phyloP scores from a whole-genome alignment of 768 basidiomycete genomes.

The Daedalea quercina region DNA sequence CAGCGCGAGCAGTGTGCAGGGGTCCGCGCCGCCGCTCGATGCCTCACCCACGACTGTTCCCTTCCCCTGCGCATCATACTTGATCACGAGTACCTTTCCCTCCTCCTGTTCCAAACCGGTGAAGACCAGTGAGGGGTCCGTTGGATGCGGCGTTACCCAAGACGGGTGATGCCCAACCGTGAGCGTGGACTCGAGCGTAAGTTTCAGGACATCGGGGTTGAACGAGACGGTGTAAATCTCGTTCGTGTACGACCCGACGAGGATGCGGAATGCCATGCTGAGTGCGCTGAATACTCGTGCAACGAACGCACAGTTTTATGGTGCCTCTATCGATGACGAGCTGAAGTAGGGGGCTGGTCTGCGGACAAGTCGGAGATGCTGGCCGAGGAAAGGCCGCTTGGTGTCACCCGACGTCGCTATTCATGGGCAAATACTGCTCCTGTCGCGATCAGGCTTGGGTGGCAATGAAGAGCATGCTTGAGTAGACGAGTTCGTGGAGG shows the following conservation, averaged over 20 bases:
- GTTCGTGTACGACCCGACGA: conserved; percentile 61
- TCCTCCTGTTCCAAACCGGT: conserved; percentile 60
- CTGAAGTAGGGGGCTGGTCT: too few relatives aligned
- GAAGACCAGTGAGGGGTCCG: conserved; percentile 51
- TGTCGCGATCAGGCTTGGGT: too few relatives aligned
- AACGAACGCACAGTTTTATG: not conserved
- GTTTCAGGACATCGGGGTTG: conserved; percentile 38
- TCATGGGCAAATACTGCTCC: too few relatives aligned
- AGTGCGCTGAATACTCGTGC: not conserved
- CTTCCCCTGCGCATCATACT: conserved; percentile 46
- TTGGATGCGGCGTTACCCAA: conserved; percentile 65
- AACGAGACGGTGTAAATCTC: conserved; percentile 60
- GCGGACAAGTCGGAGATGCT: too few relatives aligned
- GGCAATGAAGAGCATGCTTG: too few relatives aligned
- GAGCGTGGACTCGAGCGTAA: conserved; percentile 39
- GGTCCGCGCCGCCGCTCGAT: conserved; percentile 51
- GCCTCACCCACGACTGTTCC: conserved; percentile 43
- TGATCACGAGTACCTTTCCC: conserved; percentile 58
- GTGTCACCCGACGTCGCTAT: too few relatives aligned
- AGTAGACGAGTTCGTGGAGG: too few relatives aligned
- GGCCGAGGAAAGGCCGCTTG: too few relatives aligned
- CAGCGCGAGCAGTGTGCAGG: conserved; percentile 56
- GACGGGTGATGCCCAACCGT: conserved; percentile 61
- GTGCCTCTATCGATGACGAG: not conserved
- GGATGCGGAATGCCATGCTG: conserved; percentile 32